Evolutionary conservation across 1,284 basidiomycete genomes (phyloP), one percentile per base, ranked within the genome.

Genomic region (Grifola frondosa): DNA sequence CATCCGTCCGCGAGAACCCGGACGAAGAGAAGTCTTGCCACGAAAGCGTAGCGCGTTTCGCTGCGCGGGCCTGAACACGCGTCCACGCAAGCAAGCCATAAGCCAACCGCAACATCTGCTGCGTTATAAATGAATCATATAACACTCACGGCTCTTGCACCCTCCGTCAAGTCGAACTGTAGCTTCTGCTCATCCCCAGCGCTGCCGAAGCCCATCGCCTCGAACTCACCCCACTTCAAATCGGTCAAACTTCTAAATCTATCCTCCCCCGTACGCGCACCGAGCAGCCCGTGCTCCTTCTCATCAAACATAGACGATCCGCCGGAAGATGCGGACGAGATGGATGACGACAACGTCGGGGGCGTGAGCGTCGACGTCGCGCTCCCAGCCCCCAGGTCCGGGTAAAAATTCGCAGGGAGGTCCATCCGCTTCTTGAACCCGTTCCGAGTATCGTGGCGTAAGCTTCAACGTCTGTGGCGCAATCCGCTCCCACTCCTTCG

Each of bases 171-270:
- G 61, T 94, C 90, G 63, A 95, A 95, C 60, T 91, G 80, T 22
- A 95, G 69, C 58, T 85, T 84, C 62, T 81, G 82, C 42, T 81
- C 75, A 38, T 79, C 71, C 2, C 65, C 57, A 22, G 74, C 60
- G 12, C 69, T 70, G 29, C 81, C 80, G 52, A 95, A 94, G 0
- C 91, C 91, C 61, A 80, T 73, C 29, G 76, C 70, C 70, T 92
- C 89, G 56, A 95, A 95, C 60, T 88, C 82, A 10, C 88, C 88
- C 91, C 91, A 95, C 60, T 84, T 88, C 52, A 91, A 70, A 49
- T 93, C 89, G 0, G 89, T 88, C 53, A 94, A 60, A 47, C 79
- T 89, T 43, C 81, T 74, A 65, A 86, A 94, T n/a, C 80, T 70
- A 47, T 84, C 84, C 44, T 83, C 81, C 7, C 74, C 74, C 20